Evolutionary conservation across 2,329 filamentous ascomycete genomes (phyloP), one percentile per base, ranked within the genome.

Genomic region (Fusarium sp.): DNA sequence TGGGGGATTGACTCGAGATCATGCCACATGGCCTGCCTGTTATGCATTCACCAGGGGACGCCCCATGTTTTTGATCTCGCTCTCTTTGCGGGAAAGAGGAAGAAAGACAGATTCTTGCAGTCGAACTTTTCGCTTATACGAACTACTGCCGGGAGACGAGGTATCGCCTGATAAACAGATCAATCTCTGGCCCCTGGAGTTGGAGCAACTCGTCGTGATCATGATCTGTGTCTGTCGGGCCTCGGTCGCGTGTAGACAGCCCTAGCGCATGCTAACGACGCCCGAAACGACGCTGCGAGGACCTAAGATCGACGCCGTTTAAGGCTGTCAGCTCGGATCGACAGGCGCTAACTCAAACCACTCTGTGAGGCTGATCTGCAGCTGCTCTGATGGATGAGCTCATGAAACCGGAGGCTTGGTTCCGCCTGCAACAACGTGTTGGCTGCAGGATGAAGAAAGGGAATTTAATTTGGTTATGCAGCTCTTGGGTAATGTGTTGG

Each of bases 401-500:
- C 30, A 57, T 57, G 48, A 54, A 54, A 54, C 48, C 27, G 48
- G 48, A 54, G 27, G 32, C 48, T 54, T 54, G 48, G 48, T 54
- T 54, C 48, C 48, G 48, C 14, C 30, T 62, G 59, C 14, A 45
- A 61, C 27, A 13, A 61, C 27, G 27, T 48, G 58, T 37, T 62
- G 43, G 59, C 43, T 48, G 39, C n/a, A n/a, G n/a, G n/a, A n/a
- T n/a, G n/a, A n/a, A 35, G 27, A 54, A 54, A n/a, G 27, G 27
- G 11, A 20, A 54, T 54, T 18, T 54, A 54, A 32, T 54, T 54
- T 54, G 27, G 10, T 54, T 14, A 54, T 62, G 59, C 43, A 62
- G 43, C 43, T 20, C 59, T 62, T 62, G 20, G 59, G 7, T 18
- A 27, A 10, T 7, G 41, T 52, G 35, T 70, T 56, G 50, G 68